A percentile compares a stretch with the other conserved stretches of the same genome.
phyloP scores from a whole-genome alignment of 2,329 filamentous ascomycete genomes.

The Botrytis hyacinthi region DNA sequence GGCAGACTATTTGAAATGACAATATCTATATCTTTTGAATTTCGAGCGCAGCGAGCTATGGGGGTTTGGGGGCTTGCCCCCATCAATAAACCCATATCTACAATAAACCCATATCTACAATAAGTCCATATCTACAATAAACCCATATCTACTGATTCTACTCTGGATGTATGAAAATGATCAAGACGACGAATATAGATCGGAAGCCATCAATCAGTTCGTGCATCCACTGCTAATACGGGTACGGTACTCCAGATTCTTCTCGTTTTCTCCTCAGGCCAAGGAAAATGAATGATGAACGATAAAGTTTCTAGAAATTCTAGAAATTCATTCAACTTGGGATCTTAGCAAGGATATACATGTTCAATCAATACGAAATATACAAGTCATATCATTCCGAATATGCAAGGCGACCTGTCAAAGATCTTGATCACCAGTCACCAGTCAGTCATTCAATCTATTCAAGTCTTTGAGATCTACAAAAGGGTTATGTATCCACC shows the following conservation, averaged over 20 bases:
- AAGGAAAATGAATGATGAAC: background rate
- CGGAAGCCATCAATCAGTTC: background rate
- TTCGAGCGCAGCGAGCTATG: conserved; percentile 12
- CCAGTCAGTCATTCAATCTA: background rate
- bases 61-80: conserved; percentile 12
- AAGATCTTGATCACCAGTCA: background rate
- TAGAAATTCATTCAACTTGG: background rate
- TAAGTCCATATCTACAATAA: too few relatives aligned
- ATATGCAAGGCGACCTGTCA: conserved; percentile 8
- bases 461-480: background rate
- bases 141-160: background rate
- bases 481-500: background rate
- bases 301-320: background rate
- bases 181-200: background rate
- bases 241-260: background rate
- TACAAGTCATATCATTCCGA: background rate
- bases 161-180: background rate
- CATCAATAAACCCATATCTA: background rate
- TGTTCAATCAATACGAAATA: background rate
- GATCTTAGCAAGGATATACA: background rate
- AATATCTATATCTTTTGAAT: background rate
- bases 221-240: background rate
- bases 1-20: background rate
- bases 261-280: background rate
- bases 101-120: too few relatives aligned